These are phyloP conservation scores for Primulina huaijiensis DNA, from an alignment of 257 asterid species.

Conservation along the genomic window DNA sequence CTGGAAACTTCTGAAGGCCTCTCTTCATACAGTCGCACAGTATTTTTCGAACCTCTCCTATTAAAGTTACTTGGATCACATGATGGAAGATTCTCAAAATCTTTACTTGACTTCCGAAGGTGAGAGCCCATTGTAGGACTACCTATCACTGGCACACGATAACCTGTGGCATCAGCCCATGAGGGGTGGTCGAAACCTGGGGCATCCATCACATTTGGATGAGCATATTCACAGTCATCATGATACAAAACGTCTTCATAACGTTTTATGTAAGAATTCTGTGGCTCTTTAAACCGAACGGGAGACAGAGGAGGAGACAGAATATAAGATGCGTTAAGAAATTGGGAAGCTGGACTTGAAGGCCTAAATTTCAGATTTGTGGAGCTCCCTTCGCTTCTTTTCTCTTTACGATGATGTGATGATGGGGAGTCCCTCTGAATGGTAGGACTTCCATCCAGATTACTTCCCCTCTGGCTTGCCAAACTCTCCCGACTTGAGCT, in stretches of 20 bases:
- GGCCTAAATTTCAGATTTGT: conserved; percentile 29
- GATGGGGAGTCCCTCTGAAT: conserved; percentile 43
- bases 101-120: conserved; percentile 28
- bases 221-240: conserved; percentile 28
- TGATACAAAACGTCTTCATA: conserved; percentile 31
- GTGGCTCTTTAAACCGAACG: conserved; percentile 34
- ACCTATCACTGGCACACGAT: conserved; percentile 26
- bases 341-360: conserved; percentile 33
- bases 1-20: conserved; percentile 30
- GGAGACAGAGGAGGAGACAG: conserved; percentile 43
- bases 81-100: conserved; percentile 33
- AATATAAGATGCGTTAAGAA: conserved; percentile 31
- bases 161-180: conserved; percentile 35
- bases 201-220: conserved; percentile 30
- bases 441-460: conserved; percentile 38
- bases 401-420: conserved; percentile 38
- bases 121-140: conserved; percentile 33
- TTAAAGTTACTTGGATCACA: conserved; percentile 32
- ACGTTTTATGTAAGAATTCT: conserved; percentile 28
- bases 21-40: conserved; percentile 29
- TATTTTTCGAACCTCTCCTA: conserved; percentile 26
- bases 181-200: conserved; percentile 30
- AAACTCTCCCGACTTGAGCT: conserved; percentile 67
- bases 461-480: conserved; percentile 39
- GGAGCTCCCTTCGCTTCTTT: conserved; percentile 33